Evolutionary conservation across 2,329 filamentous ascomycete genomes (phyloP).

Genomic region (Colletotrichum phormii): DNA sequence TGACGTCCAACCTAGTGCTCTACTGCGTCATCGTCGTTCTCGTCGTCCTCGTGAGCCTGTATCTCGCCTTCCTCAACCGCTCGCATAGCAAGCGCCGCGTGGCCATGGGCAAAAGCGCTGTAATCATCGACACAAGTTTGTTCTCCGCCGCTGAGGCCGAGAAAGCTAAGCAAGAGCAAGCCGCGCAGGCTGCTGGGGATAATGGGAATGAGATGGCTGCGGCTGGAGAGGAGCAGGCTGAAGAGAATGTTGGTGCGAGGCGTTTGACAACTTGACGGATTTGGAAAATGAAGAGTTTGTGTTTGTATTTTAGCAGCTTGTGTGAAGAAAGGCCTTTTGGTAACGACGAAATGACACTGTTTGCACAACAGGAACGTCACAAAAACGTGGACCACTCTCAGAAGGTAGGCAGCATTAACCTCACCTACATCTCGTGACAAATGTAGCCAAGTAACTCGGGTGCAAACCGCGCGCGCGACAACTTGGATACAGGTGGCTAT

Average conservation of each 20-base stretch:
- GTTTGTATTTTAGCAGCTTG: constrained; percentile 57
- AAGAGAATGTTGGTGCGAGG: constrained; percentile 52
- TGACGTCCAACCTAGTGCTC: constrained; percentile 69
- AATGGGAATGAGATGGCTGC: constrained; percentile 41
- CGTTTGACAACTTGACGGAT: constrained; percentile 70
- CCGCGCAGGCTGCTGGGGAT: constrained; percentile 27
- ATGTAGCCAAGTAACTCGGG: no score
- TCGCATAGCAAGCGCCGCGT: constrained; percentile 51
- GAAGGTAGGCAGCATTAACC: no score
- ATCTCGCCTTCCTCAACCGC: constrained; percentile 61
- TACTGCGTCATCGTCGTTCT: constrained; percentile 68
- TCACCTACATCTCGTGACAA: no score
- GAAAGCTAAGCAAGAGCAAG: constrained; percentile 45
- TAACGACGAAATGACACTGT: no score
- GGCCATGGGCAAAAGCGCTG: constrained; percentile 52
- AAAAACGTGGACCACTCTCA: no score
- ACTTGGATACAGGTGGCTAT: no score
- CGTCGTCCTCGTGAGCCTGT: constrained; percentile 47
- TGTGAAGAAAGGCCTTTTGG: no score
- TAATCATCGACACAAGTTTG: constrained; percentile 70
- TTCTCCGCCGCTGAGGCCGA: constrained; percentile 57
- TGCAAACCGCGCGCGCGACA: no score
- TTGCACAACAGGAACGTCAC: no score
- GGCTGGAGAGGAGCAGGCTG: constrained; percentile 42
- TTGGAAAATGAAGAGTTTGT: constrained; percentile 73